Evolutionary conservation across 2,329 filamentous ascomycete genomes (phyloP).

Genomic region (Neofusicoccum cordaticola): DNA sequence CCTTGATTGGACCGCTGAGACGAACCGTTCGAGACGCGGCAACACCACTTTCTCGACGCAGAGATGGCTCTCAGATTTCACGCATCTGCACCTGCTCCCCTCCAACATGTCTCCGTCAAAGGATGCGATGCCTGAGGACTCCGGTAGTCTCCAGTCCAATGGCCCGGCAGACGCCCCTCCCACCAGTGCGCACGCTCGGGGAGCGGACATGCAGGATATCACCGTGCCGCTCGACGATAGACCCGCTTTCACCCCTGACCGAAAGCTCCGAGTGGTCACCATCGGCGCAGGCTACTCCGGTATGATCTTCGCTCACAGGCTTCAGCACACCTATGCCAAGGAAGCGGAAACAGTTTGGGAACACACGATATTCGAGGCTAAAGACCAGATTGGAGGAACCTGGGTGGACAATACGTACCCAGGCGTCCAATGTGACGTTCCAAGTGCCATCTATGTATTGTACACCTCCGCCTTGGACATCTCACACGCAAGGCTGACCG

Average conservation of each 20-base stretch:
- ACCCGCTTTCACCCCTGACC: not conserved
- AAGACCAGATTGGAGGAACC: slow-evolving; percentile 40
- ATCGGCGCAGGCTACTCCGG: slow-evolving; percentile 37
- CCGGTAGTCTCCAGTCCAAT: not conserved
- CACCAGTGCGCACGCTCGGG: not conserved
- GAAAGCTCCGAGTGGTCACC: slow-evolving; percentile 23
- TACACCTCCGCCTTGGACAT: not conserved
- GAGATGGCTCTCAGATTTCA: too few relatives aligned
- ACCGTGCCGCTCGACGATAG: not conserved
- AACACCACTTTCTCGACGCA: not conserved
- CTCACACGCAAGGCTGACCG: not conserved
- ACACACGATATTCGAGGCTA: slow-evolving; percentile 44
- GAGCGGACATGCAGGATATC: not conserved
- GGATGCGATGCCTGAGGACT: not conserved
- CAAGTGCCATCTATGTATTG: slow-evolving; percentile 7
- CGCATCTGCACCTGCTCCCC: not conserved
- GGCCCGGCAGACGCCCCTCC: not conserved
- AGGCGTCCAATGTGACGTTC: slow-evolving; percentile 34
- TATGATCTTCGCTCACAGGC: slow-evolving; percentile 40
- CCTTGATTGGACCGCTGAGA: not conserved
- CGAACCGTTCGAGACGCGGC: not conserved
- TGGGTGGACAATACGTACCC: slow-evolving; percentile 44
- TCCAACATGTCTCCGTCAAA: not conserved
- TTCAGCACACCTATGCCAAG: slow-evolving; percentile 45
- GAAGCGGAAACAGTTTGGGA: slow-evolving; percentile 32